Evolutionary conservation across 2,329 filamentous ascomycete species (phyloP).

Genomic region (Aphanocladium album): DNA sequence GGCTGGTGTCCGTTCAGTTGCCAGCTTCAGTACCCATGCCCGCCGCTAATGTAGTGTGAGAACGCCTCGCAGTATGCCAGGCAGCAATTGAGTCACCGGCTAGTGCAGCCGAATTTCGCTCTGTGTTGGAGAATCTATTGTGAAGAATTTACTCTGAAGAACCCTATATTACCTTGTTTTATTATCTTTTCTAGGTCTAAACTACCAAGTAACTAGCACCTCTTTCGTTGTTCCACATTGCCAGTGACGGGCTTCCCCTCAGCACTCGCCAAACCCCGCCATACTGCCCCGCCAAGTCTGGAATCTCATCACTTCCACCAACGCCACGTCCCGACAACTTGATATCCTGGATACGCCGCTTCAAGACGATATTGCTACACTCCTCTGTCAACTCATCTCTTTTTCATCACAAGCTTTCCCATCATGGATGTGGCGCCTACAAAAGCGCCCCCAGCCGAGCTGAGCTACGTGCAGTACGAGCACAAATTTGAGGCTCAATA

Average conservation of each 20-base stretch:
- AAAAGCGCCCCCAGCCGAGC: conserved; percentile 38
- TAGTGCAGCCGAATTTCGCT: neutral
- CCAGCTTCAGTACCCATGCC: neutral
- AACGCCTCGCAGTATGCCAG: neutral
- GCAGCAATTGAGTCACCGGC: conserved; percentile 9
- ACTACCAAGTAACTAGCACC: neutral
- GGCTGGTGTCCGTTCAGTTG: neutral
- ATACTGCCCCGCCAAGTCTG: neutral
- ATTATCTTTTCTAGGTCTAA: neutral
- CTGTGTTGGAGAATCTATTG: neutral
- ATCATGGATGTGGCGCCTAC: conserved; percentile 28
- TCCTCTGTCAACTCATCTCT: neutral
- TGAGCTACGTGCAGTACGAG: conserved; percentile 58
- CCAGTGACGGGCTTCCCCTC: neutral
- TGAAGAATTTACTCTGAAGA: neutral
- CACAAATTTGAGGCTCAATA: conserved; percentile 58
- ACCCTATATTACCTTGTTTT: neutral
- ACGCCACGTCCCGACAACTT: neutral
- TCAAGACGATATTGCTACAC: neutral
- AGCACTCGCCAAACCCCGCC: neutral
- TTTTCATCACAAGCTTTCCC: neutral
- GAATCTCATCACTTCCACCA: conserved; percentile 7
- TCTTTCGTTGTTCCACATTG: neutral
- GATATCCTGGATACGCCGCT: neutral
- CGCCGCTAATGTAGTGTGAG: neutral